Evolutionary conservation across 1,284 basidiomycete species (phyloP).

Genomic region (Fomitopsis palustris): DNA sequence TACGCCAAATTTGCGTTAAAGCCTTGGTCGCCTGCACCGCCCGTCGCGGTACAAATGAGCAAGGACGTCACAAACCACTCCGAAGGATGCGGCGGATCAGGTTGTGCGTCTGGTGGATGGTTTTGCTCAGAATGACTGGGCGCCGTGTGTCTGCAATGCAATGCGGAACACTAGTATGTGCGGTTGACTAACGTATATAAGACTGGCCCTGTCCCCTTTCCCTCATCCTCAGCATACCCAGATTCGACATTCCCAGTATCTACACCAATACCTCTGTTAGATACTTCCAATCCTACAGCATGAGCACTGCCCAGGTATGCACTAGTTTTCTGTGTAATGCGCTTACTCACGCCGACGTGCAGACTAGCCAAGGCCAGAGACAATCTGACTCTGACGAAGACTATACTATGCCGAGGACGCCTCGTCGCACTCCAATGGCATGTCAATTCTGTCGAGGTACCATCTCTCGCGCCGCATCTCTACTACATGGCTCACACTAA

Average conservation of each 20-base stretch:
- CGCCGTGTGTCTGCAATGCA: not conserved
- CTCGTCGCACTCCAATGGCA: slow-evolving; percentile 30
- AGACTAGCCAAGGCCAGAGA: slow-evolving; percentile 7
- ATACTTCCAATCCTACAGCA: not conserved
- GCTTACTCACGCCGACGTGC: too few relatives aligned
- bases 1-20: too few relatives aligned
- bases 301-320: not conserved
- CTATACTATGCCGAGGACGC: slow-evolving; percentile 26
- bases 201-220: not conserved
- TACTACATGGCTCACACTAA: not conserved
- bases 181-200: not conserved
- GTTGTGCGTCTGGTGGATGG: not conserved
- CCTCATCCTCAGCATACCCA: not conserved
- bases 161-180: not conserved
- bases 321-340: too few relatives aligned
- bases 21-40: not conserved
- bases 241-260: not conserved
- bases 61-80: not conserved
- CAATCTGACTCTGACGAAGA: slow-evolving; percentile 30
- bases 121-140: not conserved
- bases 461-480: not conserved
- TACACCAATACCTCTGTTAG: not conserved
- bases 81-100: not conserved
- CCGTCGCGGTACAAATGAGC: not conserved
- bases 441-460: slow-evolving; percentile 30